A percentile compares a stretch with the other conserved stretches of the same genome.
These are phyloP conservation scores for Astragalus glycyphyllos DNA, from an alignment of 306 rosid genomes.

Conservation along the genomic window DNA sequence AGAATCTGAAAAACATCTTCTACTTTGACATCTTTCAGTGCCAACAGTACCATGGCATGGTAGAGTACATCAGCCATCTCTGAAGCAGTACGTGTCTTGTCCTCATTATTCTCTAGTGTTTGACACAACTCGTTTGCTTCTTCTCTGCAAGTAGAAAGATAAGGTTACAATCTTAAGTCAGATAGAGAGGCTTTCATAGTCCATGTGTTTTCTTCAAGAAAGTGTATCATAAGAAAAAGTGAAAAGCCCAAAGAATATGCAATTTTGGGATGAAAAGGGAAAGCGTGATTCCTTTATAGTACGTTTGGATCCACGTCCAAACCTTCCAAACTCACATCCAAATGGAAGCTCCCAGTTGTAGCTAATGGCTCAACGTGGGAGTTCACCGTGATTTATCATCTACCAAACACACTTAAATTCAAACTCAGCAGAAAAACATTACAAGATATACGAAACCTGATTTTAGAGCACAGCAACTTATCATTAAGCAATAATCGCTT, in stretches of 20 bases:
- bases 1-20: slow-evolving; percentile 84
- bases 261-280: slow-evolving; percentile 1
- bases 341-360: too few species aligned
- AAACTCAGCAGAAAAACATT: slow-evolving; percentile 29
- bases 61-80: slow-evolving; percentile 89
- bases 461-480: slow-evolving; percentile 78
- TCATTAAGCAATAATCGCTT: slow-evolving; percentile 64
- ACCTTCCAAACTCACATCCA: too few species aligned
- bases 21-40: slow-evolving; percentile 66
- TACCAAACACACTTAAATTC: neutral
- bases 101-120: slow-evolving; percentile 77
- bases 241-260: neutral
- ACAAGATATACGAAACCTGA: slow-evolving; percentile 55
- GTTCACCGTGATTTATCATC: too few species aligned
- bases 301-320: too few species aligned
- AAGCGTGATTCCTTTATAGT: neutral
- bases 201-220: slow-evolving; percentile 24
- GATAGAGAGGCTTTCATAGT: neutral
- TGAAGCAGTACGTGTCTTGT: slow-evolving; percentile 68
- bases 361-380: too few species aligned
- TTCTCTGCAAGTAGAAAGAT: slow-evolving; percentile 58
- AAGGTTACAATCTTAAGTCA: slow-evolving; percentile 20
- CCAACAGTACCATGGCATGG: slow-evolving; percentile 80
- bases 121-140: slow-evolving; percentile 83
- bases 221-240: neutral